These are phyloP conservation scores for Capronia americana DNA, from an alignment of 2,329 filamentous ascomycete species.

Conservation along the genomic window DNA sequence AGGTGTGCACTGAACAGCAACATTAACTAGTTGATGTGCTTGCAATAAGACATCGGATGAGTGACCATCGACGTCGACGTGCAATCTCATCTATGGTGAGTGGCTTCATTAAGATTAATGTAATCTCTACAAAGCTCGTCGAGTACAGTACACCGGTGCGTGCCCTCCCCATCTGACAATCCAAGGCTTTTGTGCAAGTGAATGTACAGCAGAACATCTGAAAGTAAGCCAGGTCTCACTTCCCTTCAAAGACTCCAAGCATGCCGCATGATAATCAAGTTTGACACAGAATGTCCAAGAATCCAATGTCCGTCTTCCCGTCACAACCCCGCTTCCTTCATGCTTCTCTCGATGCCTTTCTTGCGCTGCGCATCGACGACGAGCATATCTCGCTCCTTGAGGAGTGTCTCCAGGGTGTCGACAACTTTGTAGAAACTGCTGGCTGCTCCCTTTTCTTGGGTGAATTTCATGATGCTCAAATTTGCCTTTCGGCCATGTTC, in stretches of 20 bases:
- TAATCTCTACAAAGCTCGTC: slow-evolving; percentile 1
- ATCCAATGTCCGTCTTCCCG: slow-evolving; percentile 9
- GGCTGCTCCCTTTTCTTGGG: slow-evolving; percentile 88
- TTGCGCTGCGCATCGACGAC: slow-evolving; percentile 70
- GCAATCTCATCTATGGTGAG: background rate
- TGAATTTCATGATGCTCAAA: slow-evolving; percentile 82
- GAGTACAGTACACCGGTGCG: slow-evolving; percentile 5
- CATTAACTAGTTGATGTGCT: background rate
- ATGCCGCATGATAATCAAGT: slow-evolving; percentile 7
- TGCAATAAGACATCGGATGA: background rate
- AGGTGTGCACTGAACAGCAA: background rate
- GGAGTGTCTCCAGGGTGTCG: slow-evolving; percentile 73
- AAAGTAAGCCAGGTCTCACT: slow-evolving; percentile 10
- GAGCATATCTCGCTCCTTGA: slow-evolving; percentile 69
- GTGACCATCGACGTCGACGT: background rate
- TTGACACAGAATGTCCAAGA: slow-evolving; percentile 9
- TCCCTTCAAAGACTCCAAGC: slow-evolving; percentile 13
- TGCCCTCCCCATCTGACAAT: slow-evolving; percentile 6
- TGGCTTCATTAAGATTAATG: slow-evolving; percentile 9
- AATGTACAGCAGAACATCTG: slow-evolving; percentile 29
- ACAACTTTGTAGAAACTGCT: slow-evolving; percentile 86
- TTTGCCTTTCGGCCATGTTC: slow-evolving; percentile 79
- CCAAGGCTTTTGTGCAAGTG: slow-evolving; percentile 22
- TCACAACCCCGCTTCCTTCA: slow-evolving; percentile 39
- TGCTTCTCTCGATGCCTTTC: slow-evolving; percentile 67